Percentiles rank a stretch among this genome's conserved stretches.
Conservation (phyloP, 805 yeast species). For the Nakazawaea ernobii region DNA sequence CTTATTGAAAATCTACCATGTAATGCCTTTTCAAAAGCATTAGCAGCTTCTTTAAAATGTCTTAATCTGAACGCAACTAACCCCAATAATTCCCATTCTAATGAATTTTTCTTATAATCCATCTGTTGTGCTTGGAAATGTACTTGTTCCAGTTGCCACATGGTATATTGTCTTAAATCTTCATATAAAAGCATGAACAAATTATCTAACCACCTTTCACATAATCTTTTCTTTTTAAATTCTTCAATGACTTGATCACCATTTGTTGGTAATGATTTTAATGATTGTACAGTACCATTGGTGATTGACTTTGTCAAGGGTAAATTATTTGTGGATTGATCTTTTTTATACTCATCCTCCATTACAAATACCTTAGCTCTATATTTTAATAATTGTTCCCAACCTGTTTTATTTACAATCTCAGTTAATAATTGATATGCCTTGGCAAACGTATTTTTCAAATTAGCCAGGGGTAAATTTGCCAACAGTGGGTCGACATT, state of each 20-base stretch:
- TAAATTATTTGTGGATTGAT: conserved; percentile 8
- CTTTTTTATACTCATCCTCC: conserved; percentile 54
- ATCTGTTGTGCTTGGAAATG: conserved; percentile 87
- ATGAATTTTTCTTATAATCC: conserved; percentile 66
- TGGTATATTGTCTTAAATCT: conserved; percentile 75
- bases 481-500: conserved; percentile 56
- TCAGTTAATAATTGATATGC: conserved; percentile 60
- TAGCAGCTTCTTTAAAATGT: conserved; percentile 81
- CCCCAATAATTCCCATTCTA: conserved; percentile 94
- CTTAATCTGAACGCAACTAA: conserved; percentile 78
- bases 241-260: conserved; percentile 25
- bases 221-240: conserved; percentile 57
- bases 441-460: conserved; percentile 51
- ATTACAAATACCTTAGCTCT: conserved; percentile 65
- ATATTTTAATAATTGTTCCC: conserved; percentile 59
- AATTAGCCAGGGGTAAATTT: conserved; percentile 63
- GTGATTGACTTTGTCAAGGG: conserved; percentile 4
- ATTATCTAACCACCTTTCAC: conserved; percentile 73
- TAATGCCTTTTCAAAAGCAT: conserved; percentile 73
- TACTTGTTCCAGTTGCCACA: conserved; percentile 89
- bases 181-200: conserved; percentile 64
- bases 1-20: conserved; percentile 73
- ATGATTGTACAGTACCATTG: conserved; percentile 12
- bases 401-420: conserved; percentile 61
- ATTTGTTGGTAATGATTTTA: conserved; percentile 7